phyloP scores from a whole-genome alignment of 768 basidiomycete genomes.

The Boletus rufocinnamomeus region DNA sequence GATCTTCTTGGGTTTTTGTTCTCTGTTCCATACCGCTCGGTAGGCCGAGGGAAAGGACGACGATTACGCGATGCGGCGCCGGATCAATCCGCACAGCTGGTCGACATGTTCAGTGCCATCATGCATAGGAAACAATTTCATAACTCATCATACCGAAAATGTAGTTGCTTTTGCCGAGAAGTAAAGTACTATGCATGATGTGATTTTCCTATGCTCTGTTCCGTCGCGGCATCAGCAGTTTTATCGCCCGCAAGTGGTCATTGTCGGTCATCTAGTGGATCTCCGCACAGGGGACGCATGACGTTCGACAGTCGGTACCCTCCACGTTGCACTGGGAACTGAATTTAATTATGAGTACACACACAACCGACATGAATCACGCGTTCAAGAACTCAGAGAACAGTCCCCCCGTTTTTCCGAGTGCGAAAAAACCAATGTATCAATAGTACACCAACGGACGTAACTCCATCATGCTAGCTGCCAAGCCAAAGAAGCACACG shows the following conservation, averaged over 20 bases:
- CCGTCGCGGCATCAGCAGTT: slow-evolving; percentile 4
- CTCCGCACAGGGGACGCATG: background rate
- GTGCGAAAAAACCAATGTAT: background rate
- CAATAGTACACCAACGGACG: slow-evolving; percentile 6
- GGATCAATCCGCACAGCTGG: slow-evolving; percentile 19
- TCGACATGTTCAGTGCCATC: background rate
- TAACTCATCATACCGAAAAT: background rate
- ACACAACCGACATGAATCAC: slow-evolving; percentile 11
- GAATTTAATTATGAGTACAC: too few relatives aligned
- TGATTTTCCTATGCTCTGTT: background rate
- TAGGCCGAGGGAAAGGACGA: background rate
- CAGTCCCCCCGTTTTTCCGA: slow-evolving; percentile 1
- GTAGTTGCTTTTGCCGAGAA: background rate
- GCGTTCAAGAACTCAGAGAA: background rate
- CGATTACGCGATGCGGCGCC: slow-evolving; percentile 18
- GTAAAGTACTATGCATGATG: too few relatives aligned
- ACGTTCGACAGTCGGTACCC: background rate
- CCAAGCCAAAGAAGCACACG: slow-evolving; percentile 20
- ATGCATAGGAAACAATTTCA: background rate
- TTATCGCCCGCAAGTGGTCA: slow-evolving; percentile 9
- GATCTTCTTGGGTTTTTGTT: slow-evolving; percentile 1
- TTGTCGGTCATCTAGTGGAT: background rate
- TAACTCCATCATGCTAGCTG: slow-evolving; percentile 2
- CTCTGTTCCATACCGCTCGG: slow-evolving; percentile 1
- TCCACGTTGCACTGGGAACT: background rate